A percentile compares a stretch with the other conserved stretches of the same genome.
phyloP scores from a whole-genome alignment of 2,329 filamentous ascomycete species.

The Fusarium sp. region DNA sequence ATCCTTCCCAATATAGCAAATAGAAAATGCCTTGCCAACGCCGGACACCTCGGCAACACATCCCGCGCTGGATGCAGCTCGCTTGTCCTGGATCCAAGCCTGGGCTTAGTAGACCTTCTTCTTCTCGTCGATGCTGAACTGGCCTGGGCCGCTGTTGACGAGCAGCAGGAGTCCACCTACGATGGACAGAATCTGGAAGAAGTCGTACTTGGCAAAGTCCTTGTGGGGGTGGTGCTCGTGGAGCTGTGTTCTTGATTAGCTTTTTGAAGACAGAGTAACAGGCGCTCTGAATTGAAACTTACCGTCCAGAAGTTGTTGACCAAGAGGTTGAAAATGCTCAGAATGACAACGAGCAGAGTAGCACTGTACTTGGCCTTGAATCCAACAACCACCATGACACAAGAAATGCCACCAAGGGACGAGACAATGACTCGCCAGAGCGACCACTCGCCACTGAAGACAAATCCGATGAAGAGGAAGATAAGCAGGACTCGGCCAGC shows the following conservation, averaged over 20 bases:
- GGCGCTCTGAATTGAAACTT: slow-evolving; percentile 55
- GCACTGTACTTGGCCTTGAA: slow-evolving; percentile 99
- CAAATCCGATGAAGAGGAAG: slow-evolving; percentile 96
- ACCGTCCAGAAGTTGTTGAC: slow-evolving; percentile 99
- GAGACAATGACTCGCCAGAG: slow-evolving; percentile 89
- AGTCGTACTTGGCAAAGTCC: slow-evolving; percentile 99
- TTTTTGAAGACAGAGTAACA: not conserved
- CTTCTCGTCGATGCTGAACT: slow-evolving; percentile 99
- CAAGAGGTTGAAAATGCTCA: slow-evolving; percentile 95
- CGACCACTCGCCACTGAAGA: slow-evolving; percentile 94
- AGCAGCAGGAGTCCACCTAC: slow-evolving; percentile 95
- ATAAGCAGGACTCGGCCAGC: slow-evolving; percentile 95
- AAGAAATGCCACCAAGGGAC: slow-evolving; percentile 86
- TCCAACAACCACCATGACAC: slow-evolving; percentile 97
- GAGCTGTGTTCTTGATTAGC: slow-evolving; percentile 68
- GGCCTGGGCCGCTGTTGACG: slow-evolving; percentile 98
- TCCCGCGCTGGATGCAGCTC: slow-evolving; percentile 17
- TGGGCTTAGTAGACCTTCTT: slow-evolving; percentile 95
- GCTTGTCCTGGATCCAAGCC: slow-evolving; percentile 4
- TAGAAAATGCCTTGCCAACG: slow-evolving; percentile 41
- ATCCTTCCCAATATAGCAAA: slow-evolving; percentile 38
- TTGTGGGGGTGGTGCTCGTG: slow-evolving; percentile 99
- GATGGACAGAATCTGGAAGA: slow-evolving; percentile 99
- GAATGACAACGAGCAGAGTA: slow-evolving; percentile 91
- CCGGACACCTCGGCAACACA: slow-evolving; percentile 38